Evolutionary conservation across 345 rosid genomes (phyloP), one percentile per base, ranked within the genome.

Genomic region (Arabis hirsuta): DNA sequence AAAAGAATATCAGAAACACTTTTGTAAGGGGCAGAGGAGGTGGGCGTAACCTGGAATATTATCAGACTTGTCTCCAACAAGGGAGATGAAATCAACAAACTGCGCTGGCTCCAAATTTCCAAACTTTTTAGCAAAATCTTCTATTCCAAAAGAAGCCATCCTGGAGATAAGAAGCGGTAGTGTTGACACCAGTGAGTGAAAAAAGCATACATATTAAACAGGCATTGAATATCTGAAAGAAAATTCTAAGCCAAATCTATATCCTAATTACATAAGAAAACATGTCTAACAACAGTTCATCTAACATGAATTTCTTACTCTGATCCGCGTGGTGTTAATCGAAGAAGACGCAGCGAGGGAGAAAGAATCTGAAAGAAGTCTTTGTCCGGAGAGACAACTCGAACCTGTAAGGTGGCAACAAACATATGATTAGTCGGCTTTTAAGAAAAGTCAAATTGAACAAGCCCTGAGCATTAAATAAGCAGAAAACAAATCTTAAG

Each of bases 311-410:
- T 38, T 55, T 26, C 79, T 45, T 61, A 95, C 97, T 86, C 96
- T 60, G 82, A 45, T 57, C 99, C 98, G n/a, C 97, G 97, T 19
- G 96, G 86, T 63, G 96, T 89, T 63, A 91, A 81, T 55, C 97
- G 86, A 71, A 95, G 84, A 80, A 95, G 99, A 45, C 99, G 96
- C 54, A 95, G 82, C 2, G 96, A 84, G 64, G 99, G 99, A 59
- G 90, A 89, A 45, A 95, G 85, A 81, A 95, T 91, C 84, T 95
- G 97, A 76, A 95, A 95, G 78, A 95, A 95, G 80, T 95, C 99
- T 82, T 91, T 95, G 82, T 95, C 99, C 0, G 99, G 99, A 55
- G 99, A 95, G 76, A 95, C 96, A 62, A 95, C 96, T 70, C 96
- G 86, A 26, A 95, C 99, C 99, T 95, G 84, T 59, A 60, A 69